phyloP scores from a whole-genome alignment of 139 green algal genomes.

The Diplosphaera chodatii region DNA sequence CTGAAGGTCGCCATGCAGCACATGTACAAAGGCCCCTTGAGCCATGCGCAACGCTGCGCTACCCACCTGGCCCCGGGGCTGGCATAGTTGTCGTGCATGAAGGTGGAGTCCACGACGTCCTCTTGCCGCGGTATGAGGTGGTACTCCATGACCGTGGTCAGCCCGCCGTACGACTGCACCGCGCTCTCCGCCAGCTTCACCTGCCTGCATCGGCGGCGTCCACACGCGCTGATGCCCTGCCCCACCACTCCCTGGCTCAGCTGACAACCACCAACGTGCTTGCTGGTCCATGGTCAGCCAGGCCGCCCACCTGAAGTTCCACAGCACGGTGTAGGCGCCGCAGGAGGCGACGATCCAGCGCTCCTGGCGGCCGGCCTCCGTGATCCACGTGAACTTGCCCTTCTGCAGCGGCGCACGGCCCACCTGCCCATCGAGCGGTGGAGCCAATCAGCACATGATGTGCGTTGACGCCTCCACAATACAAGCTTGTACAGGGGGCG shows the following conservation, averaged over 20 bases:
- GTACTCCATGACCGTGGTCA: slow-evolving; percentile 81
- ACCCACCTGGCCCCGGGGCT: neutral
- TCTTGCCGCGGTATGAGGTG: slow-evolving; percentile 59
- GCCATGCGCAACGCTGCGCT: no score
- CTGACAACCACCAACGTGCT: no score
- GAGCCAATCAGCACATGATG: no score
- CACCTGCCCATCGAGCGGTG: neutral
- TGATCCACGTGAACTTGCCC: slow-evolving; percentile 82
- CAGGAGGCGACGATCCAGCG: slow-evolving; percentile 78
- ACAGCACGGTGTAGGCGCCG: slow-evolving; percentile 73
- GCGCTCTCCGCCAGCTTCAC: slow-evolving; percentile 46
- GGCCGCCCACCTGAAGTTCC: slow-evolving; percentile 63
- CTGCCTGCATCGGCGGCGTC: slow-evolving; percentile 38
- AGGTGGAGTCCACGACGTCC: slow-evolving; percentile 21
- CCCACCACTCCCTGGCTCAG: no score
- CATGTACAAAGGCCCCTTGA: no score
- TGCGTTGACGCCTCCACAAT: neutral
- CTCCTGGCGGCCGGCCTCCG: slow-evolving; percentile 69
- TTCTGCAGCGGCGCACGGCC: slow-evolving; percentile 41
- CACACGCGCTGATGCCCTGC: no score
- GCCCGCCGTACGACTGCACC: slow-evolving; percentile 51
- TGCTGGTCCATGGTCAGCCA: neutral
- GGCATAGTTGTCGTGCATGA: slow-evolving; percentile 59
- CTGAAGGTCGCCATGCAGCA: no score
- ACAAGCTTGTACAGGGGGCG: no score